Base-by-base conservation (phyloP, 2,329 filamentous ascomycete genomes). In the Polytolypa hystricis region DNA sequence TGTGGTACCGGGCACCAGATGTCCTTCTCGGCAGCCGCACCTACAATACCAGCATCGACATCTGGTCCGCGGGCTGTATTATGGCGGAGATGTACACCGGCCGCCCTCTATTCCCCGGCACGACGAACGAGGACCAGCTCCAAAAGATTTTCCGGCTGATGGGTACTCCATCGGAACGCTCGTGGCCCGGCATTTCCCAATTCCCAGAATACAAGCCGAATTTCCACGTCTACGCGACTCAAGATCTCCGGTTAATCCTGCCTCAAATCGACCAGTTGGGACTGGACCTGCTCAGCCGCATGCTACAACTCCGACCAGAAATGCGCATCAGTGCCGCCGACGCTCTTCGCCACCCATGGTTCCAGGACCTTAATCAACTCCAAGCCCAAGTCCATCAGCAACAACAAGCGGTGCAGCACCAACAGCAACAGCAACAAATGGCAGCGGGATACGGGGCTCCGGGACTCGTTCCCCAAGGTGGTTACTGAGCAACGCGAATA, bases 31-130 rank as follows among this genome's bases (percentile, higher is more conserved):
- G 91, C 35, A 91, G 83, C 52, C 72, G 91, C 47, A 96, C 91
- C 15, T 98, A 98, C 67, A 98, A 94, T 64, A 98, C 91, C n/a
- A 93, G 85, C 64, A 96, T 98, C 59, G 91, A 98, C 55, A 96
- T 98, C 57, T 98, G 91, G 91, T 94, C 85, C 5, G 91, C 91
- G 5, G 91, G 91, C 39, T 98, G 91, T 61, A 98, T 98, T 69
- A 96, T 98, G 91, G 91, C 91, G 7, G 91, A 98, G 64, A 95
- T 98, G 86, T 96, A 93, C 61, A 95, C 89, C 0, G 91, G 91
- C 3, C 76, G 91, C 12, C 91, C 91, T 0, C 73, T 98, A 5
- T 98, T 98, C 66, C 91, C 91, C 0, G 91, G 91, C 40, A 98
- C 91, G 2, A 95, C 91, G 25, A 98, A 98, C 58, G 91, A 98